Base-by-base conservation (phyloP, 192 early-diverging fungal genomes). In the Funneliformis mosseae region DNA sequence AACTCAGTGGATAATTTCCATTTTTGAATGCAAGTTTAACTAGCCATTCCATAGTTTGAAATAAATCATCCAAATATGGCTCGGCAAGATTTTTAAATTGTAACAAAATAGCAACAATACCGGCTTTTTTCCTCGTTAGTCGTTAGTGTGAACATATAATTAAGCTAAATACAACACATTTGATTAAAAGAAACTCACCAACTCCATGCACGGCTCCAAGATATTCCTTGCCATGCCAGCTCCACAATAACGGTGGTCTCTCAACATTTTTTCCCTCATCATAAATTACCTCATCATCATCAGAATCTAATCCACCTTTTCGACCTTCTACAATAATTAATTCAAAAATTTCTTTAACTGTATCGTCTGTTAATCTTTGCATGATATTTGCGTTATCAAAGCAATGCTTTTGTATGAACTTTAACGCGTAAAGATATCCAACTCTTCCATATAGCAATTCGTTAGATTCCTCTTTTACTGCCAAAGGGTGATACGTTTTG, bases 401-500 rank as follows among this genome's bases (percentile, higher is more conserved):
- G 16, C 50, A 55, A 55, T 55, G 16, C 5, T 21, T 55, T 68
- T 68, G 27, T 55, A 55, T 55, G 18, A 55, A 55, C 7, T 55
- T 55, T 55, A 55, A 55, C 25, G 66, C 66, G 25, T 68, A 68
- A 27, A 68, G 14, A 27, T 33, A 68, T 27, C 66, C 66, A 7
- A 23, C 66, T 18, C 66, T n/a, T 33, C 66, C 66, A 27, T 68
- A 68, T 10, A 68, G 18, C 66, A 68, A 39, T 68, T 68, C 66
- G 25, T 27, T 33, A 33, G 66, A 39, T 27, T 55, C 16, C 18
- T 55, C 50, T 55, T 55, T 55, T 55, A 55, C 21, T 55, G 50
- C 50, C 21, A 55, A 55, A 55, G 4, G 50, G 21, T 55, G 50
- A 21, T 55, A 55, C 50, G 18, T 55, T 21, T 55, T 16, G 6